These are phyloP conservation scores for Mortierella sp. DNA, from an alignment of 371 early-diverging fungal species.

Conservation along the genomic window DNA sequence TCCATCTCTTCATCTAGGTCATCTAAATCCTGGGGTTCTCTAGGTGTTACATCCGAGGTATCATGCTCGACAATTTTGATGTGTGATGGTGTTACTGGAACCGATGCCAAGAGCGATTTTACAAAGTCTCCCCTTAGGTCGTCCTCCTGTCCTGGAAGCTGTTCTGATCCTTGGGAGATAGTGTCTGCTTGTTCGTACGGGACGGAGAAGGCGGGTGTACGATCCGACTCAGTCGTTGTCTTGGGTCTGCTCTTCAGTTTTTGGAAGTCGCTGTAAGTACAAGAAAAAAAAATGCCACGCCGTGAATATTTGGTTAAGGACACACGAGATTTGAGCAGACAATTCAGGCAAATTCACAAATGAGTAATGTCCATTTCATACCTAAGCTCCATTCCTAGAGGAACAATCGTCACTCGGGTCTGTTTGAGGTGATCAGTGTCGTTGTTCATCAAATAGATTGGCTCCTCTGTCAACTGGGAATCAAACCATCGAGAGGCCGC, in stretches of 20 bases:
- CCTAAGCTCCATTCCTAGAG: slow-evolving; percentile 42
- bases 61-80: slow-evolving; percentile 47
- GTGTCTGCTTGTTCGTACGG: not conserved
- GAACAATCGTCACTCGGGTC: slow-evolving; percentile 34
- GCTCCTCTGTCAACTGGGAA: slow-evolving; percentile 72
- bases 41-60: not conserved
- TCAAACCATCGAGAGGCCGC: slow-evolving; percentile 69
- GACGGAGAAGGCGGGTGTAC: not conserved
- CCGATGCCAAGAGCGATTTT: slow-evolving; percentile 34
- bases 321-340: not conserved
- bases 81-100: slow-evolving; percentile 38
- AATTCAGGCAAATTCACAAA: not conserved
- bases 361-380: not conserved
- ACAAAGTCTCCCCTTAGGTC: slow-evolving; percentile 14
- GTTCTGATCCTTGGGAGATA: not conserved
- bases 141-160: not conserved
- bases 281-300: not conserved
- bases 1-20: slow-evolving; percentile 28
- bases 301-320: not conserved
- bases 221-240: not conserved
- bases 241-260: not conserved
- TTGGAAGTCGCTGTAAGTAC: slow-evolving; percentile 29
- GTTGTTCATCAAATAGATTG: slow-evolving; percentile 59
- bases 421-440: slow-evolving; percentile 26
- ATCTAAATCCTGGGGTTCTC: slow-evolving; percentile 8